Evolutionary conservation across 2,329 filamentous ascomycete genomes (phyloP).

Genomic region (Coleophoma cylindrospora): DNA sequence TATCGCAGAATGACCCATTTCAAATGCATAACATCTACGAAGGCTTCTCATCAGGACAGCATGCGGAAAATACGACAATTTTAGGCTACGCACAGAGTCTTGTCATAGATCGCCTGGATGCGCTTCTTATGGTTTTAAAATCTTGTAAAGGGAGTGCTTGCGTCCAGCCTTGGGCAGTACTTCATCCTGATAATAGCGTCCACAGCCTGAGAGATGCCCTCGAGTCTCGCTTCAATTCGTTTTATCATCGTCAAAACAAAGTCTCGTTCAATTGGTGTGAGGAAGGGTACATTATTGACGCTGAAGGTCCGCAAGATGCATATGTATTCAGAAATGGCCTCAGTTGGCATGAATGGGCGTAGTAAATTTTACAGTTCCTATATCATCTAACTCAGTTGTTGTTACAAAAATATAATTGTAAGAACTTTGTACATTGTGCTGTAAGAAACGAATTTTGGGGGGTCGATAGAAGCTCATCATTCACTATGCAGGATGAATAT

Average conservation of each 20-base stretch:
- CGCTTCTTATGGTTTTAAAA: constrained; percentile 54
- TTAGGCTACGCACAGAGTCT: constrained; percentile 29
- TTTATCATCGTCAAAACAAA: constrained; percentile 43
- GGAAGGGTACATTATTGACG: constrained; percentile 46
- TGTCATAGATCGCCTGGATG: constrained; percentile 46
- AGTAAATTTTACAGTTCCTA: no score
- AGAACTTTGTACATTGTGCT: no score
- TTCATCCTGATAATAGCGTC: constrained; percentile 49
- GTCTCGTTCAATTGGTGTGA: constrained; percentile 49
- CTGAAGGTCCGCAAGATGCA: constrained; percentile 44
- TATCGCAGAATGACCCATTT: constrained; percentile 39
- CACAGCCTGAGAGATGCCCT: constrained; percentile 44
- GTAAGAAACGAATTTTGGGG: no score
- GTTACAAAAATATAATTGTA: no score
- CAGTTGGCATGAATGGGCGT: not conserved
- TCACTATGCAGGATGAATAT: no score
- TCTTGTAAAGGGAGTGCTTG: constrained; percentile 50
- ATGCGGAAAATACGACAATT: constrained; percentile 16
- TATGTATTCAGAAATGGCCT: not conserved
- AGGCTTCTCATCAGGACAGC: constrained; percentile 28
- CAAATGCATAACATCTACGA: constrained; percentile 41
- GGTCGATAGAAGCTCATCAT: no score
- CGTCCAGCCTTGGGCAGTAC: constrained; percentile 45
- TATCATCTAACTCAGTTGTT: no score
- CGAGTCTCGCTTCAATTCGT: constrained; percentile 38